Conservation (phyloP, 306 rosid species). For the Ammopiptanthus mongolicus region DNA sequence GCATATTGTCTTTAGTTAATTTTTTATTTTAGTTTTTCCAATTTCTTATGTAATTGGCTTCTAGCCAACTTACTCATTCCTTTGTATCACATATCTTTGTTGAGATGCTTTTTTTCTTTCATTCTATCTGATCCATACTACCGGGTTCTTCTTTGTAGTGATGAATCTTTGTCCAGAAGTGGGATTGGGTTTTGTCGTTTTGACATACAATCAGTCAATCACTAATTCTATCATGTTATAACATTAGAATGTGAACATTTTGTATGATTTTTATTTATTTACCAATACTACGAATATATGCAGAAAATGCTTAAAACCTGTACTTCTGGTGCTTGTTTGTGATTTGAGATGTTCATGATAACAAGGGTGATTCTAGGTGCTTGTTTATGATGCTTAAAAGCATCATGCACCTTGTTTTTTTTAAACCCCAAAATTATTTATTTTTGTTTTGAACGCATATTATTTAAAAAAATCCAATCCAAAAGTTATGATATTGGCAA, state of each 20-base stretch:
- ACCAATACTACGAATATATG: neutral
- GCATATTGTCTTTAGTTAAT: conserved; percentile 6
- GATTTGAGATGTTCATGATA: no score
- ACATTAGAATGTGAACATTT: conserved; percentile 6
- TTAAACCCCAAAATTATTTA: no score
- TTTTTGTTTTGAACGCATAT: no score
- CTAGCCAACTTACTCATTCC: conserved; percentile 17
- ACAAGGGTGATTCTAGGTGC: no score
- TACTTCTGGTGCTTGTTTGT: neutral
- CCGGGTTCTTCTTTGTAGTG: conserved; percentile 16
- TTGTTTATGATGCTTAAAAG: no score
- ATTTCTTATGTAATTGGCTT: conserved; percentile 19
- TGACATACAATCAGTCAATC: neutral
- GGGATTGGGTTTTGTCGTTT: conserved; percentile 20
- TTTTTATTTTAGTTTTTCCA: neutral
- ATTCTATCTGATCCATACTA: conserved; percentile 12
- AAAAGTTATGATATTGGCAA: no score
- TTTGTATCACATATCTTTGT: conserved; percentile 25
- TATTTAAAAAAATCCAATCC: no score
- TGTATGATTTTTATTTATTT: conserved; percentile 12
- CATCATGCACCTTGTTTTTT: no score
- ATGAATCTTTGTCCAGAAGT: conserved; percentile 13
- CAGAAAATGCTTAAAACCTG: neutral
- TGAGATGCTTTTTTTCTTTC: conserved; percentile 18
- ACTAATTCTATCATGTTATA: conserved; percentile 14